phyloP scores from a whole-genome alignment of 1,284 basidiomycete species.

The Polyporus tsugae region DNA sequence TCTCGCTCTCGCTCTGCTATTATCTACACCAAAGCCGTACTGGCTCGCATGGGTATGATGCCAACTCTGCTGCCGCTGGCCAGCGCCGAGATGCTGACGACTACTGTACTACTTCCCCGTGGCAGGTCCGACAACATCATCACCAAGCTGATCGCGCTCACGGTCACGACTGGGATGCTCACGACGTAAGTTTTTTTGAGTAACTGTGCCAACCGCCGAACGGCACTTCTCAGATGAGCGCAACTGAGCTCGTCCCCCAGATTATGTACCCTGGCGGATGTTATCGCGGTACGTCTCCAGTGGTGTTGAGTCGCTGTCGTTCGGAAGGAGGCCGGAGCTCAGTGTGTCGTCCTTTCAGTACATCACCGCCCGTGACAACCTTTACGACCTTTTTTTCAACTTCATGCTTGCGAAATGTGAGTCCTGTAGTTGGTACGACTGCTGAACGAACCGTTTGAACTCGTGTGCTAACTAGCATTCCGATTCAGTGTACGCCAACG shows the following conservation, averaged over 20 bases:
- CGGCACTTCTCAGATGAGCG: background rate
- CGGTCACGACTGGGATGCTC: slow-evolving; percentile 17
- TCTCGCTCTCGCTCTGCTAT: background rate
- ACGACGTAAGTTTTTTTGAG: slow-evolving; percentile 13
- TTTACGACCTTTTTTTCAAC: background rate
- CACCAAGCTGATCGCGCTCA: slow-evolving; percentile 19
- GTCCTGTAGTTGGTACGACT: too few relatives aligned
- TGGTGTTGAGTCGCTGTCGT: background rate
- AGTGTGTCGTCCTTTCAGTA: background rate
- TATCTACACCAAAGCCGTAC: background rate
- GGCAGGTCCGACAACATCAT: slow-evolving; percentile 15
- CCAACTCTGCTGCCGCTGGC: background rate
- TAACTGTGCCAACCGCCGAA: too few relatives aligned
- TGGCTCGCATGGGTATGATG: background rate
- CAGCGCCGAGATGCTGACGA: background rate
- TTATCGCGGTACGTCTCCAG: background rate
- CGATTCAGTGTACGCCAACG: background rate
- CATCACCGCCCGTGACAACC: background rate
- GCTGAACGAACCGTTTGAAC: background rate
- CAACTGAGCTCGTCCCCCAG: background rate
- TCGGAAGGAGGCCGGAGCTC: background rate
- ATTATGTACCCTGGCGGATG: background rate
- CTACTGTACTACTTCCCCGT: too few relatives aligned
- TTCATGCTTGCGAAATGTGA: background rate
- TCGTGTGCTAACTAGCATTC: background rate